Conservation (phyloP, 2,329 filamentous ascomycete species). For the Immersiporthe knoxdaviesiana region DNA sequence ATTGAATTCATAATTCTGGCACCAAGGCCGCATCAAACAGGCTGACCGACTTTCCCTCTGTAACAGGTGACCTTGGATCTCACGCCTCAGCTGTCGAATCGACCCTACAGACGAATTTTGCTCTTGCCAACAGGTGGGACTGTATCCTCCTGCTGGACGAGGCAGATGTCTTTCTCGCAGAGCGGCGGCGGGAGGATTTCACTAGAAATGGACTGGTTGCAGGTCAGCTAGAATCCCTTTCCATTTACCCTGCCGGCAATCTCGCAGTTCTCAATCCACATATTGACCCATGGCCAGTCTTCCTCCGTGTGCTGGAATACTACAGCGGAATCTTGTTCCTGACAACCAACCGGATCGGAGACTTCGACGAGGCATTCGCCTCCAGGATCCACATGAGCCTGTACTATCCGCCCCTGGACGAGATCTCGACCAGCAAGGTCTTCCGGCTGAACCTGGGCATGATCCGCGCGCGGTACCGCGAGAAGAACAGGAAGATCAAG, state of each 20-base stretch:
- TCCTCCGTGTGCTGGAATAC: slow-evolving; percentile 46
- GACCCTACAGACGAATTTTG: slow-evolving; percentile 33
- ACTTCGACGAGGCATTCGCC: slow-evolving; percentile 49
- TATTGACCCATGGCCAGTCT: slow-evolving; percentile 41
- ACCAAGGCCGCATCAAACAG: background rate
- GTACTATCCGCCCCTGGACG: slow-evolving; percentile 38
- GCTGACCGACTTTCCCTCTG: background rate
- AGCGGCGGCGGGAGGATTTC: slow-evolving; percentile 10
- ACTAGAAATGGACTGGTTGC: slow-evolving; percentile 18
- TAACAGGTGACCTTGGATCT: slow-evolving; percentile 40
- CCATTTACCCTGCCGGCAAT: no score
- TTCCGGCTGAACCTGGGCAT: slow-evolving; percentile 37
- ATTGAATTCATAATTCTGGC: no score
- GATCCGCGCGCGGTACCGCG: slow-evolving; percentile 21
- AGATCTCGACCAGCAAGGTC: slow-evolving; percentile 33
- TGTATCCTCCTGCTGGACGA: slow-evolving; percentile 32
- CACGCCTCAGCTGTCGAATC: slow-evolving; percentile 38
- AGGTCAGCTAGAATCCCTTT: background rate
- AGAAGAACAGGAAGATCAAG: background rate
- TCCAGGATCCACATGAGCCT: slow-evolving; percentile 45
- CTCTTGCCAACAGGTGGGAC: slow-evolving; percentile 32
- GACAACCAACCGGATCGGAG: slow-evolving; percentile 50
- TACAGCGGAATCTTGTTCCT: slow-evolving; percentile 48
- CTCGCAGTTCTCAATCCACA: no score
- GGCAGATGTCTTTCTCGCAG: slow-evolving; percentile 19